Percentiles rank a stretch among this genome's conserved stretches.
Evolutionary conservation across 2,329 filamentous ascomycete genomes (phyloP).

Genomic region (Xylariomycetidae sp.): DNA sequence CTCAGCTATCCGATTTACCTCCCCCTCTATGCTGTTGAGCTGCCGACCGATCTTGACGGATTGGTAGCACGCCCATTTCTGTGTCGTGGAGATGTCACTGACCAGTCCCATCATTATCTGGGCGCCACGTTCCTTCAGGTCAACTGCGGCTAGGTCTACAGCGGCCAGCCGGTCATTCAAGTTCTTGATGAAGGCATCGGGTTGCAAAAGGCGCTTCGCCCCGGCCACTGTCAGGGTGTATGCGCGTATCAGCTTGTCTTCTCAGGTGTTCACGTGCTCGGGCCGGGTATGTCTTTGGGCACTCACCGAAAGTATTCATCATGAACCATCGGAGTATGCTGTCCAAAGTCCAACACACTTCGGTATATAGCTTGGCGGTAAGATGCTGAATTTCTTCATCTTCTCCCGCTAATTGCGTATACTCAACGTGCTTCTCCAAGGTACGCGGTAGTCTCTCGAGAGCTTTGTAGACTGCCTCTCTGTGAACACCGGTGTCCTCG

Average conservation of each 20-base stretch:
- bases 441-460: constrained; percentile 6
- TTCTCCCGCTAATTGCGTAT: neutral
- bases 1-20: neutral
- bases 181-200: constrained; percentile 1
- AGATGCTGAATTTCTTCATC: constrained; percentile 5
- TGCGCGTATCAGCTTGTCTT: no score
- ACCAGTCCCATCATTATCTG: neutral
- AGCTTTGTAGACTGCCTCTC: constrained; percentile 2
- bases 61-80: neutral
- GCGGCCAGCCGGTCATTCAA: constrained; percentile 4
- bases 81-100: neutral
- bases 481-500: constrained; percentile 1
- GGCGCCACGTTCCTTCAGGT: neutral
- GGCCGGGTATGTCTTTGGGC: no score
- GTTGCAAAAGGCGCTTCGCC: constrained; percentile 5
- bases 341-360: constrained; percentile 1
- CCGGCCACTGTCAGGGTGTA: constrained; percentile 3
- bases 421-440: constrained; percentile 4
- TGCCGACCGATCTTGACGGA: neutral
- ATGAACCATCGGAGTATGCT: constrained; percentile 4
- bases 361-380: constrained; percentile 3
- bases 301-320: constrained; percentile 3
- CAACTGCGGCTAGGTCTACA: constrained; percentile 5
- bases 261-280: no score
- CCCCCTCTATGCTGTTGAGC: neutral